Conservation (phyloP, 176 grass and related monocot genomes). For the Poa pratensis region DNA sequence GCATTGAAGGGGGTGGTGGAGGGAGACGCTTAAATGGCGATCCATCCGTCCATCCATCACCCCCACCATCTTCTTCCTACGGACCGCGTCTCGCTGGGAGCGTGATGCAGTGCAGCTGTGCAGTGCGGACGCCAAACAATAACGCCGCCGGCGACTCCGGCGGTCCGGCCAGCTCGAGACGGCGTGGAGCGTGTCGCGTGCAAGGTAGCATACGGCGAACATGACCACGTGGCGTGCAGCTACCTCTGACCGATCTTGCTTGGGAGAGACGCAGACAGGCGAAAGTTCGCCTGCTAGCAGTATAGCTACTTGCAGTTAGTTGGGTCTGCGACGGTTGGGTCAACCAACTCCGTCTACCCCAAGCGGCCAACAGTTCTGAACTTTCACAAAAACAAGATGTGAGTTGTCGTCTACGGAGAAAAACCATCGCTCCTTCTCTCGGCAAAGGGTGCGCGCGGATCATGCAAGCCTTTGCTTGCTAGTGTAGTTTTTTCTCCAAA, state of each 20-base stretch:
- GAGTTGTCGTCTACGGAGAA: neutral
- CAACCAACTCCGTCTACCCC: conserved; percentile 23
- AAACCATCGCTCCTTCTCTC: neutral
- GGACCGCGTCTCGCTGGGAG: no score
- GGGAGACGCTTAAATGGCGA: conserved; percentile 22
- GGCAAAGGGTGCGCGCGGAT: no score
- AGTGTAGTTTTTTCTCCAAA: neutral
- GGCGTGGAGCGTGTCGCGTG: neutral
- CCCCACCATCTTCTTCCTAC: neutral
- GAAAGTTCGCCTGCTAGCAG: neutral
- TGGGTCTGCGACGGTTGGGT: conserved; percentile 35
- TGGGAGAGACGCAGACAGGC: neutral
- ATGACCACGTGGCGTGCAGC: conserved; percentile 25
- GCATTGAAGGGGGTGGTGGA: conserved; percentile 48
- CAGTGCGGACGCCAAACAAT: neutral
- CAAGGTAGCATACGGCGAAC: neutral
- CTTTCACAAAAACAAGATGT: conserved; percentile 1
- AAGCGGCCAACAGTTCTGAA: neutral
- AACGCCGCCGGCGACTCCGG: neutral
- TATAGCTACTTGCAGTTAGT: neutral
- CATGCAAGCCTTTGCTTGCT: neutral
- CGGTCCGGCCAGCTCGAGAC: neutral
- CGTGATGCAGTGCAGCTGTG: neutral
- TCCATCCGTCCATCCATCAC: conserved; percentile 15
- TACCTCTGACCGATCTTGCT: neutral